phyloP scores from a whole-genome alignment of 139 green algal species.

The Chlorokybus atmophyticus region DNA sequence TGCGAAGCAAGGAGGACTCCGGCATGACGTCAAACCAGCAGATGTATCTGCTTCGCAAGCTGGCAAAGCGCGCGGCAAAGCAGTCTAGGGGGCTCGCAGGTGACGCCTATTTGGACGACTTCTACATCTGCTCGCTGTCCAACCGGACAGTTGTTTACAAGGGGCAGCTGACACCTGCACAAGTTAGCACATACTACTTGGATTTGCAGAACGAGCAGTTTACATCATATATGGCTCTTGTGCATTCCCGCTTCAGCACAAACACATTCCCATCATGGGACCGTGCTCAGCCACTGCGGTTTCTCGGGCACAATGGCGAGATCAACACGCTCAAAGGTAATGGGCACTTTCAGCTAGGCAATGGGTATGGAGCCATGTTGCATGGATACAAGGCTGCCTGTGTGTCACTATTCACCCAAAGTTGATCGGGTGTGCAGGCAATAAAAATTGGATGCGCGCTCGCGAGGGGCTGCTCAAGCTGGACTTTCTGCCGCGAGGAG shows the following conservation, averaged over 20 bases:
- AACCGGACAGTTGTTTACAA: slow-evolving; percentile 87
- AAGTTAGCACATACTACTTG: slow-evolving; percentile 60
- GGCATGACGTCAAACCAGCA: no score
- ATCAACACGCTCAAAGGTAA: slow-evolving; percentile 72
- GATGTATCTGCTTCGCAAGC: slow-evolving; percentile 74
- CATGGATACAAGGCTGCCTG: no score
- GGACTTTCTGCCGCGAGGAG: slow-evolving; percentile 52
- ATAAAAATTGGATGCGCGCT: slow-evolving; percentile 82
- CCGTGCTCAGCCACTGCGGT: slow-evolving; percentile 82
- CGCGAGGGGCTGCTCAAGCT: slow-evolving; percentile 67
- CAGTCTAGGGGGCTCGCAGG: slow-evolving; percentile 3
- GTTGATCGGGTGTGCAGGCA: no score
- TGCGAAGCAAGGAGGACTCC: slow-evolving; percentile 3
- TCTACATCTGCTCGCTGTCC: slow-evolving; percentile 84
- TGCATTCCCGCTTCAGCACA: slow-evolving; percentile 90
- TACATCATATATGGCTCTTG: slow-evolving; percentile 74
- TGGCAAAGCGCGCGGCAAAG: slow-evolving; percentile 38
- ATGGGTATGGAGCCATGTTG: no score
- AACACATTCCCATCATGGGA: slow-evolving; percentile 93
- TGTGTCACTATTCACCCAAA: no score
- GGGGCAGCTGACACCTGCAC: slow-evolving; percentile 81
- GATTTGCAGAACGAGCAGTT: slow-evolving; percentile 69
- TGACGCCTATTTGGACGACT: slow-evolving; percentile 42
- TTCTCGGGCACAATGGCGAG: slow-evolving; percentile 88
- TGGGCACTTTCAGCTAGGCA: no score